These are phyloP conservation scores for Saccharomycopsis olivae DNA, from an alignment of 805 yeast genomes.

Conservation along the genomic window DNA sequence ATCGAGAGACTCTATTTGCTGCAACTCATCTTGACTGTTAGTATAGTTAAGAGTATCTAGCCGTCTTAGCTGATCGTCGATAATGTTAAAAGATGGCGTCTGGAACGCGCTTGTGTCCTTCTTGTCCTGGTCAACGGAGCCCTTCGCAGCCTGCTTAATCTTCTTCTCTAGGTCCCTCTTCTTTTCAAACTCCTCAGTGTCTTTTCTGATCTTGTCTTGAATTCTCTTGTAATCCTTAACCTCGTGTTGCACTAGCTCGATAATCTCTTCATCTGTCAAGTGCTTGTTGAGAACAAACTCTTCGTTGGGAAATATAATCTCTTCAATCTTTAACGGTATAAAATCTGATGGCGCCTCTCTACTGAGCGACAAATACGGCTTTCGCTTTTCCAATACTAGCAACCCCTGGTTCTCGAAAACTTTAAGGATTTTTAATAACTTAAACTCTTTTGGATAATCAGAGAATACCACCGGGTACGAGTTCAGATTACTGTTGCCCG, in stretches of 20 bases:
- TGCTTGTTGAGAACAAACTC: constrained; percentile 26
- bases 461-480: constrained; percentile 7
- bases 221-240: background rate
- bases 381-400: constrained; percentile 13
- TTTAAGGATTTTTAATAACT: constrained; percentile 20
- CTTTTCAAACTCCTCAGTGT: background rate
- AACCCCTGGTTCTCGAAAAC: constrained; percentile 19
- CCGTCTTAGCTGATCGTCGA: background rate
- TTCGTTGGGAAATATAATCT: constrained; percentile 28
- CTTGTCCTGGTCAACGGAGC: no score
- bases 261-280: constrained; percentile 27
- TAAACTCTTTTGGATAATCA: constrained; percentile 20
- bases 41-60: no score
- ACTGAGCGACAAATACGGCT: constrained; percentile 9
- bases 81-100: no score
- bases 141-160: background rate
- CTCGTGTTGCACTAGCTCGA: constrained; percentile 21
- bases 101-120: no score
- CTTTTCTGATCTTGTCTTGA: background rate
- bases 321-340: constrained; percentile 21
- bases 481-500: background rate
- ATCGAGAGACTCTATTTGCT: background rate
- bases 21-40: background rate
- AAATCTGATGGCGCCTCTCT: constrained; percentile 2
- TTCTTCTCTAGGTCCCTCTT: background rate